Conservation (phyloP, 106 monocot genomes). For the Allium cepa region DNA sequence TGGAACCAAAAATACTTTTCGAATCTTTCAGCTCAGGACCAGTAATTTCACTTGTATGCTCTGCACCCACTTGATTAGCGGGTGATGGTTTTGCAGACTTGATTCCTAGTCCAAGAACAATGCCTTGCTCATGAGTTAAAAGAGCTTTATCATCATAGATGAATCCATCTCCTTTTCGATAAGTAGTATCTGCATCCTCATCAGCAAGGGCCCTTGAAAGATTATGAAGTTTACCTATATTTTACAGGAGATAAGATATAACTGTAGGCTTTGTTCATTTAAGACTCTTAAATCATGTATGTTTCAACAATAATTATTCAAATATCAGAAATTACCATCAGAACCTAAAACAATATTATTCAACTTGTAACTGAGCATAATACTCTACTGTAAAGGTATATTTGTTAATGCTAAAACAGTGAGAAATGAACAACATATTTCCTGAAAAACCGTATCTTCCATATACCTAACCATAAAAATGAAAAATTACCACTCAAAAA, state of each 20-base stretch:
- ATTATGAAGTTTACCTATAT: slow-evolving; percentile 92
- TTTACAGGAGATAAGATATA: slow-evolving; percentile 5
- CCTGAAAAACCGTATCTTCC: no score
- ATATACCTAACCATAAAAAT: background rate
- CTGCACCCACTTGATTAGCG: slow-evolving; percentile 10
- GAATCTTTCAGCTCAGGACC: slow-evolving; percentile 46
- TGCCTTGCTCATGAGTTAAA: slow-evolving; percentile 37
- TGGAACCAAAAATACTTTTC: slow-evolving; percentile 44
- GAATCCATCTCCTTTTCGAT: slow-evolving; percentile 33
- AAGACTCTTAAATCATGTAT: no score
- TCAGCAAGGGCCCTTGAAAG: slow-evolving; percentile 81
- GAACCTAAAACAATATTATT: no score
- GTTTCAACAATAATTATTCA: no score
- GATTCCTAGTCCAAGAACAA: slow-evolving; percentile 72
- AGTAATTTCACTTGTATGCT: slow-evolving; percentile 26
- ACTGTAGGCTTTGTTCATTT: background rate
- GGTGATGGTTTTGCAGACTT: slow-evolving; percentile 30
- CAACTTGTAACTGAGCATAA: no score
- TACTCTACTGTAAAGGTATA: no score
- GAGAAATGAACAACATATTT: no score
- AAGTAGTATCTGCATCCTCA: slow-evolving; percentile 56
- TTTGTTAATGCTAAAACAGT: no score
- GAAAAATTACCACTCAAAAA: slow-evolving; percentile 73
- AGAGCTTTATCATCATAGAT: slow-evolving; percentile 27
- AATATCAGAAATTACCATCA: no score